Base-by-base conservation (phyloP, 306 rosid species). In the Prosopis cineraria region DNA sequence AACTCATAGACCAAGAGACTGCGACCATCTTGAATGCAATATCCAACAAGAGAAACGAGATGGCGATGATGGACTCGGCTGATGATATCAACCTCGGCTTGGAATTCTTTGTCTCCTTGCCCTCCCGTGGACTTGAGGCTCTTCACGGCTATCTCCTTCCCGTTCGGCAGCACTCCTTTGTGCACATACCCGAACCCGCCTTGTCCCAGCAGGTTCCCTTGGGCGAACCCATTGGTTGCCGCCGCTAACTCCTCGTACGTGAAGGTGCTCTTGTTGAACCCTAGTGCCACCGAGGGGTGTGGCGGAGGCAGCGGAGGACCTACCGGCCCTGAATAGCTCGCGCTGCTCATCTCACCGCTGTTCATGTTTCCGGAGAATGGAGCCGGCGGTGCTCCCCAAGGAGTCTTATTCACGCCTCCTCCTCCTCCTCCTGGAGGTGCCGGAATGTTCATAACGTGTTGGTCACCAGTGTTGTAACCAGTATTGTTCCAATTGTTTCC, bases 51-150 rank as follows among this genome's bases (percentile, higher is more conserved):
- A 1, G 98, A 92, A 1, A 94, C 98, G 11, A 94, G 89, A 80
- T 94, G 90, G 20, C 97, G 98, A 73, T 94, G 98, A 72, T 92
- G 98, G 31, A 94, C 98, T 13, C 97, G 93, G 48, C 98, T 94
- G 11, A 94, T 92, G 13, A 86, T 89, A 33, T 94, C 98, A 27
- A 92, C 92, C 86, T 94, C 97, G 0, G 91, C 95, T 52, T 85
- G 93, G 31, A 94, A 90, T 56, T 94, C 98, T 5, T 77, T 85
- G 40, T 88, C 93, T 2, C 97, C 98, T 83, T 92, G 95, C 0
- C 87, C 84, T 0, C 92, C 88, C 0, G 89, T 88, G 0, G 91
- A 19, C 58, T 90, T 92, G 10, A 94, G 92, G 78, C 97, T 87
- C 75, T 92, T 94, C 39, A 94, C 98, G 0, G 97, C 97, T 7